These are phyloP conservation scores for Acer negundo DNA, from an alignment of 345 rosid genomes.

Conservation along the genomic window DNA sequence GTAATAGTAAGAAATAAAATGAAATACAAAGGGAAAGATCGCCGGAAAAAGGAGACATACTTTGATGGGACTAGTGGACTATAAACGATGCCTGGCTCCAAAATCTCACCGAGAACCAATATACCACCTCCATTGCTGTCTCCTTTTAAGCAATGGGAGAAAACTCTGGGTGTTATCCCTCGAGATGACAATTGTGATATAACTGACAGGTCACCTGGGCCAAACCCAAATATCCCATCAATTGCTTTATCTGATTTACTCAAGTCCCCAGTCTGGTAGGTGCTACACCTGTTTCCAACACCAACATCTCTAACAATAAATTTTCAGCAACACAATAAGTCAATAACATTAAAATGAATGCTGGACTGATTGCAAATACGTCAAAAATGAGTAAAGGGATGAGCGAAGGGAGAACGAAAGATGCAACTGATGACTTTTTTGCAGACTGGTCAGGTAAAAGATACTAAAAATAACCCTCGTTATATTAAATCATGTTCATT, in stretches of 20 bases:
- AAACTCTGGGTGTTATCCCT: conserved; percentile 77
- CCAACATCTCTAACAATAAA: conserved; percentile 19
- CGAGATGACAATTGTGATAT: conserved; percentile 87
- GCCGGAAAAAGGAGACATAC: conserved; percentile 42
- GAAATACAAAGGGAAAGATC: not conserved
- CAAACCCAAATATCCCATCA: conserved; percentile 99
- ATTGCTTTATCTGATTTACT: conserved; percentile 87
- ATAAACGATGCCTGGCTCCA: conserved; percentile 90
- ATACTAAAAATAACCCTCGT: not conserved
- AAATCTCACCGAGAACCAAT: conserved; percentile 94
- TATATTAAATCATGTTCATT: not conserved
- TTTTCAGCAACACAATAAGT: conserved; percentile 7
- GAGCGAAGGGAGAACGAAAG: not conserved
- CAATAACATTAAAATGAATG: conserved; percentile 3
- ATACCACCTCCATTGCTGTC: conserved; percentile 90
- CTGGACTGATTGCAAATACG: not conserved
- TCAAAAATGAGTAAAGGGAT: not conserved
- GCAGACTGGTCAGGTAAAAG: conserved; percentile 3
- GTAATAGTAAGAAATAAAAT: not conserved
- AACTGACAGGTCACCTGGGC: conserved; percentile 77
- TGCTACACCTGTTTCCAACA: conserved; percentile 80
- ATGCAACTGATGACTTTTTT: not conserved
- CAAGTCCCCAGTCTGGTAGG: conserved; percentile 81
- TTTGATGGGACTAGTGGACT: conserved; percentile 87
- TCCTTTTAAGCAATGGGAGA: conserved; percentile 97